phyloP scores from a whole-genome alignment of 768 basidiomycete species.

The Naganishia onofrii region DNA sequence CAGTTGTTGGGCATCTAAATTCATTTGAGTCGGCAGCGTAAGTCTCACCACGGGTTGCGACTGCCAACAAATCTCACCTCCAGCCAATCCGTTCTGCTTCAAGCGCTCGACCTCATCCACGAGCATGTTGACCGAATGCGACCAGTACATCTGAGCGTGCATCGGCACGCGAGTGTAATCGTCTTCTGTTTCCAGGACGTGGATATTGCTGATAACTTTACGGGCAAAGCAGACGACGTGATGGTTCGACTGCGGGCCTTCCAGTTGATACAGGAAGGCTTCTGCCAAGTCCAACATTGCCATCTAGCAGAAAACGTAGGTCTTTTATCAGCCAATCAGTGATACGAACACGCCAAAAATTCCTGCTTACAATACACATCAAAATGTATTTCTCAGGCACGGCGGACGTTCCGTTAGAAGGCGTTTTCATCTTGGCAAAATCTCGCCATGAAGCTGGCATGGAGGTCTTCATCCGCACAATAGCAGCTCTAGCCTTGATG shows the following conservation, averaged over 20 bases:
- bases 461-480: slow-evolving; percentile 7
- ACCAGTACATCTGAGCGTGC: slow-evolving; percentile 19
- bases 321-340: neutral
- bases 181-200: neutral
- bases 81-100: neutral
- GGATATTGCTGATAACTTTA: neutral
- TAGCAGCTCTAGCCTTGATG: neutral
- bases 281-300: slow-evolving; percentile 6
- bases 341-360: neutral
- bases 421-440: neutral
- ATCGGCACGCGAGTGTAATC: slow-evolving; percentile 11
- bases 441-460: slow-evolving; percentile 9
- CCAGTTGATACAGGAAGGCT: neutral
- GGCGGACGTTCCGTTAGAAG: neutral
- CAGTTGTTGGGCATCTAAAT: slow-evolving; percentile 9
- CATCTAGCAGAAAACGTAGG: neutral
- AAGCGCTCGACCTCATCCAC: neutral
- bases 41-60: neutral
- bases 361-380: slow-evolving; percentile 11
- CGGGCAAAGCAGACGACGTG: slow-evolving; percentile 3
- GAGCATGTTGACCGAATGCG: slow-evolving; percentile 10
- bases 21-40: neutral
- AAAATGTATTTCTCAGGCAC: slow-evolving; percentile 13
- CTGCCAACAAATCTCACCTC: neutral
- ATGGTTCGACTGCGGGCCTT: neutral